Base-by-base conservation (phyloP, 78 protist species). In the Dictyostelium purpureum region DNA sequence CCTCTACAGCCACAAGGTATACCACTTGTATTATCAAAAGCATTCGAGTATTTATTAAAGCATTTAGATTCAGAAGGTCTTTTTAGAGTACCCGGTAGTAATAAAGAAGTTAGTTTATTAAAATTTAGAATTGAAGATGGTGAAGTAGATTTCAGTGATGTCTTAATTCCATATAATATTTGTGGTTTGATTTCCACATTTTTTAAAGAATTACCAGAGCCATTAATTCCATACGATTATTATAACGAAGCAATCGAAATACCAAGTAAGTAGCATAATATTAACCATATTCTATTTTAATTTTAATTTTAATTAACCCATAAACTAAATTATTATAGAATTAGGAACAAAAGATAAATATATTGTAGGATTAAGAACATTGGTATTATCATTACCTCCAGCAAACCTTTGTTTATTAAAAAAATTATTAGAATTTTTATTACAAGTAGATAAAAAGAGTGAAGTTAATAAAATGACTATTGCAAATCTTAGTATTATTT, bases 141-240 rank as follows among this genome's bases (percentile, higher is more conserved):
- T 21, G 92, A 85, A 35, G 35, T 85, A 6, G 37, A 57, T 47
- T 85, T 85, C 21, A 16, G 31, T n/a, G 76, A n/a, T 18, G 92
- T 73, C 9, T 45, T 47, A 26, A 85, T 71, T 26, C 92, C 92
- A 26, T 85, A 85, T 45, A 67, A 69, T 85, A 73, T 85, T 18
- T 85, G 92, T 85, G 92, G 92, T 74, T 73, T 85, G n/a, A 57
- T 85, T 35, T 85, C 92, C 21, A 73, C 82, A 42, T 85, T 85
- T 73, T 73, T 85, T 26, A 85, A 73, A 73, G 82, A 85, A 47
- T 38, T 85, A 16, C 92, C 92, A 16, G 83, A 85, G 35, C 92
- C 92, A 5, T 45, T 85, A 33, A 85, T 85, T 26, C 92, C 92
- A 59, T 73, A 28, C 5, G 92, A 85, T 45, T 47, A 42, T 26